Evolutionary conservation across 179 eudicot genomes (phyloP).

Genomic region (Amaranthus tricolor): DNA sequence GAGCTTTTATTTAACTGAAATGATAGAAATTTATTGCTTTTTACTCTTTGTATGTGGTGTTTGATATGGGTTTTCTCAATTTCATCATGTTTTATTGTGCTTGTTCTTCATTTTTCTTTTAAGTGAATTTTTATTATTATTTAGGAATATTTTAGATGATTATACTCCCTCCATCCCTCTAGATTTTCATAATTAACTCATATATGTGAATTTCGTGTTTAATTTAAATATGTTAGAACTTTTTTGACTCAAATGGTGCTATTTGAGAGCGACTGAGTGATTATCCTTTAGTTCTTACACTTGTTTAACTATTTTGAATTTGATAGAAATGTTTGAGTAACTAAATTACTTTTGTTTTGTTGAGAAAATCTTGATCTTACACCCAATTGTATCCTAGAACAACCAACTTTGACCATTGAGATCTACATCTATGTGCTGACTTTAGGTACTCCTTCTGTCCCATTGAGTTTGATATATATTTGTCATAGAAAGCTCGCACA

Average conservation of each 20-base stretch:
- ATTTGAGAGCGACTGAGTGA: background rate
- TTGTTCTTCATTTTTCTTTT: slow-evolving; percentile 4
- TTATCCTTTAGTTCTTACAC: no score
- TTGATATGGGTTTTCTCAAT: slow-evolving; percentile 3
- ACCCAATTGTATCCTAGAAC: background rate
- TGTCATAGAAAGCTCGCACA: no score
- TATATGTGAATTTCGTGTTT: no score
- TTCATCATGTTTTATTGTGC: background rate
- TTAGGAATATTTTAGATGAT: background rate
- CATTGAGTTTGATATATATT: no score
- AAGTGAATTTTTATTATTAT: background rate
- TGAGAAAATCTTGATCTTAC: no score
- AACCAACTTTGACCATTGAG: slow-evolving; percentile 15
- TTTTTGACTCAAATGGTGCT: background rate
- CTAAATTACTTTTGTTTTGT: no score
- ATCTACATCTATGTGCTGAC: slow-evolving; percentile 25
- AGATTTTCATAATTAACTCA: no score
- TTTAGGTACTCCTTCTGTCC: background rate
- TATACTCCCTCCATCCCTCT: background rate
- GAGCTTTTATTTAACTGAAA: background rate
- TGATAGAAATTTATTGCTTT: slow-evolving; percentile 11
- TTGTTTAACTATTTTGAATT: background rate
- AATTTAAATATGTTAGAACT: background rate
- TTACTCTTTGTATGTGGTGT: background rate
- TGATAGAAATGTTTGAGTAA: background rate